These are phyloP conservation scores for Flammula alnicola DNA, from an alignment of 1,284 basidiomycete species.

Conservation along the genomic window DNA sequence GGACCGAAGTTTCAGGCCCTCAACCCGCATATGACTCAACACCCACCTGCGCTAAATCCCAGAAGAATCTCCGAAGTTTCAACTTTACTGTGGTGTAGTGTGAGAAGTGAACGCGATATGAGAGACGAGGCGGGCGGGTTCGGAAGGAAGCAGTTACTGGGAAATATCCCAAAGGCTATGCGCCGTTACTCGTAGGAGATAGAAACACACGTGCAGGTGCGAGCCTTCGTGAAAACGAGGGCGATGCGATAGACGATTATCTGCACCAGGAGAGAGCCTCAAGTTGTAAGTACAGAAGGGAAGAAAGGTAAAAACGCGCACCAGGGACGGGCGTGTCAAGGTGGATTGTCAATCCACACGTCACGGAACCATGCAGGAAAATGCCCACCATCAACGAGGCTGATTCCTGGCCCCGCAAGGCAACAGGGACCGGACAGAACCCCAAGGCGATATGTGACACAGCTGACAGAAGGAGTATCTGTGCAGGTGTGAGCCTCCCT, in stretches of 20 bases:
- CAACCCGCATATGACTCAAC: background rate
- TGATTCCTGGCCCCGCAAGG: too few relatives aligned
- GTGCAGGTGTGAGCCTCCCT: too few relatives aligned
- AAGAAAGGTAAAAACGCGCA: background rate
- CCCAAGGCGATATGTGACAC: too few relatives aligned
- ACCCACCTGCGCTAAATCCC: background rate
- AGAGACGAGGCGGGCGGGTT: background rate
- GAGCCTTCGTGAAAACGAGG: conserved; percentile 4
- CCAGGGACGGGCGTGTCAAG: background rate
- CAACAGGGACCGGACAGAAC: too few relatives aligned
- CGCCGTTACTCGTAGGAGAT: background rate
- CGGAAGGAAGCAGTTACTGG: conserved; percentile 2
- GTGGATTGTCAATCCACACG: background rate
- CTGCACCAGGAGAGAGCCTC: background rate
- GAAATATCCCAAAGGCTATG: background rate
- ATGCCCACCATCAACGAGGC: too few relatives aligned
- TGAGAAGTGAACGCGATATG: background rate
- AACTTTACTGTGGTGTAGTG: too few relatives aligned
- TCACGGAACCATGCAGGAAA: background rate
- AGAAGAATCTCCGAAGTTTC: conserved; percentile 12
- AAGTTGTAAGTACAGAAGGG: too few relatives aligned
- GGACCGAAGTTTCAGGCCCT: background rate
- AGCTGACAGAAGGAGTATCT: too few relatives aligned
- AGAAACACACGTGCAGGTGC: background rate
- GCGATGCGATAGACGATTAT: background rate